These are phyloP conservation scores for Colletotrichum sp. DNA, from an alignment of 2,329 filamentous ascomycete genomes.

Conservation along the genomic window DNA sequence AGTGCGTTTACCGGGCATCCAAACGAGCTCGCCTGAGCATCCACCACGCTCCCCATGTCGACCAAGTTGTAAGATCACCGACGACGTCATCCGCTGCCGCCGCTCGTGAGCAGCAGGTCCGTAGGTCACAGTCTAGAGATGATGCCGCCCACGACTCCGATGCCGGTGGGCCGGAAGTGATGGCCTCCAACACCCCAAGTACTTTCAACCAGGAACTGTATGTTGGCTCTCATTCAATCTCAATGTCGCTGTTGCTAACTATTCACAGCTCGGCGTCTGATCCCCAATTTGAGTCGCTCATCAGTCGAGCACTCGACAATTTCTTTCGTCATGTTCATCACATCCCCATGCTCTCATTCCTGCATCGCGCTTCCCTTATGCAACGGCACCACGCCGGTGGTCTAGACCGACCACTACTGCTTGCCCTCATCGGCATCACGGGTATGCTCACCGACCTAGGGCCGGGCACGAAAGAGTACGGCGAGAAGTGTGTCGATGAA, in stretches of 20 bases:
- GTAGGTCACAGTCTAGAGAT: slow-evolving; percentile 12
- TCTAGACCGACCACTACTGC: slow-evolving; percentile 57
- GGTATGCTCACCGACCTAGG: slow-evolving; percentile 60
- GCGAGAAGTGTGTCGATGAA: slow-evolving; percentile 57
- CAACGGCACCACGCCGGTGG: slow-evolving; percentile 61
- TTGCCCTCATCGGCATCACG: slow-evolving; percentile 61
- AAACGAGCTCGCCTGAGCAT: slow-evolving; percentile 36
- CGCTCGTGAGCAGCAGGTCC: not conserved
- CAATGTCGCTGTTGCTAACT: not conserved
- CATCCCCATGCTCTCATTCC: slow-evolving; percentile 62
- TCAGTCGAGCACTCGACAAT: slow-evolving; percentile 57
- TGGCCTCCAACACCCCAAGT: slow-evolving; percentile 36
- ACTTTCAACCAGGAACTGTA: slow-evolving; percentile 37
- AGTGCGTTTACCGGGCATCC: slow-evolving; percentile 58
- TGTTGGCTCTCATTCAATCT: slow-evolving; percentile 16
- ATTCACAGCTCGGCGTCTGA: slow-evolving; percentile 35
- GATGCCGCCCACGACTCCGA: slow-evolving; percentile 13
- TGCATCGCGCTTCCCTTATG: slow-evolving; percentile 64
- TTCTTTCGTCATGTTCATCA: slow-evolving; percentile 65
- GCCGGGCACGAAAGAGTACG: slow-evolving; percentile 54
- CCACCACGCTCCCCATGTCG: slow-evolving; percentile 1
- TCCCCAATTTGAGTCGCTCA: slow-evolving; percentile 52
- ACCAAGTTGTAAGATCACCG: slow-evolving; percentile 1
- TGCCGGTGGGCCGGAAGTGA: slow-evolving; percentile 27
- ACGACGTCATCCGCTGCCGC: slow-evolving; percentile 1